Conservation (phyloP, 1,139 yeast species). For the Trichomonascaceae sp. region DNA sequence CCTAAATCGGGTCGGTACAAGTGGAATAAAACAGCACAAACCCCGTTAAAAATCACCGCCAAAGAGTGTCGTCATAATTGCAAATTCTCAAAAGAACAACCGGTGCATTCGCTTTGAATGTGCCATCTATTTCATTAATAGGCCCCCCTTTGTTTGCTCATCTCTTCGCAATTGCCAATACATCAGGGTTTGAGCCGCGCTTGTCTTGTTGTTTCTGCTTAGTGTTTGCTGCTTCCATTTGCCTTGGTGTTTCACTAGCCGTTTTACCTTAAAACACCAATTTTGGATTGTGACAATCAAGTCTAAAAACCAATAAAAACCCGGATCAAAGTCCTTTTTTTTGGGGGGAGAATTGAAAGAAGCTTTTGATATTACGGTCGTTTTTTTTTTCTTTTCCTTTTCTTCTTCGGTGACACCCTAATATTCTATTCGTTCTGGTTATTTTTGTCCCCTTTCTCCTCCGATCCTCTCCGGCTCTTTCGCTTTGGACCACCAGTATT, state of each 20-base stretch:
- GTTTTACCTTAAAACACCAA: neutral
- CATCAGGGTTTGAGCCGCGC: neutral
- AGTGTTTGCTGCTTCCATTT: neutral
- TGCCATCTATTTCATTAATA: too few relatives aligned
- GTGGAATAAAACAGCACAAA: neutral
- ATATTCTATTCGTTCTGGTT: too few relatives aligned
- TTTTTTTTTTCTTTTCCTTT: too few relatives aligned
- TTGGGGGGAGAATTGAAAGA: neutral
- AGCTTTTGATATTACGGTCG: neutral
- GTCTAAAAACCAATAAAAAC: neutral
- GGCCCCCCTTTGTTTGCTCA: neutral
- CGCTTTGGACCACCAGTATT: neutral
- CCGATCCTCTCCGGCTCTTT: neutral
- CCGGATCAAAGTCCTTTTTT: neutral
- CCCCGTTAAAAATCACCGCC: neutral
- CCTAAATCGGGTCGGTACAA: neutral
- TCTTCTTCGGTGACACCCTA: neutral
- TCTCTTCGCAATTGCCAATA: neutral
- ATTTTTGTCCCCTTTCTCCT: too few relatives aligned
- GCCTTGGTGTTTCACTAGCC: neutral
- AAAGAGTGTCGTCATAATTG: too few relatives aligned
- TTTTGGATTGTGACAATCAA: neutral
- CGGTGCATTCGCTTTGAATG: too few relatives aligned
- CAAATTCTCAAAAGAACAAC: too few relatives aligned
- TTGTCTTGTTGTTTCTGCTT: neutral